Conservation (phyloP, 306 rosid species). For the Alnus rubra region DNA sequence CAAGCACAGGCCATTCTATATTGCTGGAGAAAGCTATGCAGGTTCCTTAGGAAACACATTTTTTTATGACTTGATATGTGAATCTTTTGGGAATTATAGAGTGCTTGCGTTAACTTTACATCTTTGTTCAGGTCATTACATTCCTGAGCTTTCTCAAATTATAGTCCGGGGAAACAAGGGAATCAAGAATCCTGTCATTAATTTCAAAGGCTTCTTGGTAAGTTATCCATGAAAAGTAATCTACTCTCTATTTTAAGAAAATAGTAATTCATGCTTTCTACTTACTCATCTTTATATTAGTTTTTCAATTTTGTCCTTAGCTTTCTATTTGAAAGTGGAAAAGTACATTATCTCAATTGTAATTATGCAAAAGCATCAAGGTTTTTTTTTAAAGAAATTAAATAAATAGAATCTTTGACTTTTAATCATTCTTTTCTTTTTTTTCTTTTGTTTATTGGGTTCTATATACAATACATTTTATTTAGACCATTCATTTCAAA, state of each 20-base stretch:
- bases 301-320: not conserved
- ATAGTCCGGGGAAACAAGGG: not conserved
- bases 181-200: not conserved
- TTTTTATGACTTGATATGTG: not conserved
- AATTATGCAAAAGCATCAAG: too few species aligned
- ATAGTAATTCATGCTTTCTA: not conserved
- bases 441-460: too few species aligned
- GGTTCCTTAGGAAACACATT: not conserved
- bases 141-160: slow-evolving; percentile 1
- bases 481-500: too few species aligned
- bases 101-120: not conserved
- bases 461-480: too few species aligned
- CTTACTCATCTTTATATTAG: not conserved
- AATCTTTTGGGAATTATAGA: not conserved
- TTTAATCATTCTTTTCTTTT: too few species aligned
- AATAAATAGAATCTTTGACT: too few species aligned
- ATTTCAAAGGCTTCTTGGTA: slow-evolving; percentile 1
- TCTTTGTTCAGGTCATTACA: not conserved
- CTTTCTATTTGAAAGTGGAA: too few species aligned
- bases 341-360: too few species aligned
- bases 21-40: slow-evolving; percentile 1
- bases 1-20: not conserved
- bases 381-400: too few species aligned
- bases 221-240: not conserved
- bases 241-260: too few species aligned